Conservation (phyloP, 306 rosid genomes). For the Vigna nakashimae region DNA sequence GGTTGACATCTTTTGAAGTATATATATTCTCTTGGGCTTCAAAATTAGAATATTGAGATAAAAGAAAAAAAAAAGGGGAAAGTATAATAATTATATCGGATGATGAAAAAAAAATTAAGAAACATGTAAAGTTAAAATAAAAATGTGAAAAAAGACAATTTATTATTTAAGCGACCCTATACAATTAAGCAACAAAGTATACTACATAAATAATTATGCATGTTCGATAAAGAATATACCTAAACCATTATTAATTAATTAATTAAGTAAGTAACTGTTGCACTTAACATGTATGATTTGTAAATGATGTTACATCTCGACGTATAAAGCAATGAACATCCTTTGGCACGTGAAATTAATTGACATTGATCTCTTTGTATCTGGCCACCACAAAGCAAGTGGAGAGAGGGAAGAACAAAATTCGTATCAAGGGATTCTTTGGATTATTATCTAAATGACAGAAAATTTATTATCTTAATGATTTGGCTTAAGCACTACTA, state of each 20-base stretch:
- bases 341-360: neutral
- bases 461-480: neutral
- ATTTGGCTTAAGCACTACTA: neutral
- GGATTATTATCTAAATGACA: neutral
- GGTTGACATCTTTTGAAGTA: too few species aligned
- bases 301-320: neutral
- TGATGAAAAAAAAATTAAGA: too few species aligned
- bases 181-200: neutral
- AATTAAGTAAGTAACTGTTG: neutral
- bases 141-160: neutral
- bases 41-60: too few species aligned
- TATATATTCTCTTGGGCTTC: too few species aligned
- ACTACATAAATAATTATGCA: neutral
- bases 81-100: too few species aligned
- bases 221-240: neutral
- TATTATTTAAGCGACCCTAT: neutral
- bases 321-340: neutral
- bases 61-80: too few species aligned
- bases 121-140: too few species aligned
- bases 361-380: neutral
- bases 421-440: neutral
- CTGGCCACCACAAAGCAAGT: conserved; percentile 14
- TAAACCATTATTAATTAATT: neutral
- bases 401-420: conserved; percentile 15
- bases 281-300: neutral